A percentile compares a stretch with the other conserved stretches of the same genome.
These are phyloP conservation scores for Sherardia arvensis DNA, from an alignment of 257 asterid species.

Conservation along the genomic window DNA sequence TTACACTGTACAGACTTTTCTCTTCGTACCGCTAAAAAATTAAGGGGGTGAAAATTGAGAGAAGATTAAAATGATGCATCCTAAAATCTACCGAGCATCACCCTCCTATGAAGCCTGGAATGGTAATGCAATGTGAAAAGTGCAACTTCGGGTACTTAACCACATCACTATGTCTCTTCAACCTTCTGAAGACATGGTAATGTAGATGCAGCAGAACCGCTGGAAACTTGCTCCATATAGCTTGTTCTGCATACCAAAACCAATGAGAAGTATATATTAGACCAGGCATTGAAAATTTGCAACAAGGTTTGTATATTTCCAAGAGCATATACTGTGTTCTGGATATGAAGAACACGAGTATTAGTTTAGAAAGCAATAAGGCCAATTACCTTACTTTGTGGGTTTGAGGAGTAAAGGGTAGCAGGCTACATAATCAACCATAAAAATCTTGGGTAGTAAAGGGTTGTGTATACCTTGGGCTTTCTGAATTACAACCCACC, in stretches of 20 bases:
- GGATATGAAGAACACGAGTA: not conserved
- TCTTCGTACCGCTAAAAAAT: not conserved
- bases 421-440: not conserved
- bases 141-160: not conserved
- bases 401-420: not conserved
- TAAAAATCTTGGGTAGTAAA: not conserved
- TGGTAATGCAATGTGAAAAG: not conserved
- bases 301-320: not conserved
- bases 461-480: too few species aligned
- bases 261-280: not conserved
- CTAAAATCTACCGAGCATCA: not conserved
- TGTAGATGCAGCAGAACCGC: not conserved
- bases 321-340: not conserved
- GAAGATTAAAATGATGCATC: not conserved
- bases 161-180: not conserved
- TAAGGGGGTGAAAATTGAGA: not conserved
- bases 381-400: not conserved
- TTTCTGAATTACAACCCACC: conserved; percentile 41
- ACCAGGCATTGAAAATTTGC: not conserved
- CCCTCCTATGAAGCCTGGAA: too few species aligned
- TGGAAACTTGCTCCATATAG: not conserved
- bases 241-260: not conserved
- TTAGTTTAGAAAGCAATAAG: not conserved
- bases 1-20: not conserved
- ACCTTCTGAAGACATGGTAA: not conserved